phyloP scores from a whole-genome alignment of 768 basidiomycete species.

The Grammothele lineata region DNA sequence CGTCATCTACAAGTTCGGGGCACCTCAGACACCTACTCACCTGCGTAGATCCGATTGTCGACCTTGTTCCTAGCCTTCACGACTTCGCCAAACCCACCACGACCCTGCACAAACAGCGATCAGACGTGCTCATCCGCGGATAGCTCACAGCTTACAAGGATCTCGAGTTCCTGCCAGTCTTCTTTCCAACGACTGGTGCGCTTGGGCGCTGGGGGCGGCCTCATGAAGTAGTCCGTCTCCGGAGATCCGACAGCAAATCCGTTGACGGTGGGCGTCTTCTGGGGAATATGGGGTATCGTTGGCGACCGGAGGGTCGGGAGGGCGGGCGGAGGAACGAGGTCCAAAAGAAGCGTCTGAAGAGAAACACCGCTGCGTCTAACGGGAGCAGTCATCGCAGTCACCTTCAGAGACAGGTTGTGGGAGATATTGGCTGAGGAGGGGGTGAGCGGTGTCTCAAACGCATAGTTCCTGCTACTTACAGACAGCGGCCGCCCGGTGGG shows the following conservation, averaged over 20 bases:
- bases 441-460: not conserved
- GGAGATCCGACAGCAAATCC: constrained; percentile 48
- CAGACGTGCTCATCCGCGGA: constrained; percentile 21
- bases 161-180: constrained; percentile 91
- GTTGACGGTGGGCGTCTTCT: constrained; percentile 46
- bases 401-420: constrained; percentile 45
- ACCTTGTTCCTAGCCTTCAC: constrained; percentile 91
- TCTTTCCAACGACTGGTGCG: constrained; percentile 83
- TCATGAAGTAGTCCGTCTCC: constrained; percentile 59
- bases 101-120: constrained; percentile 56
- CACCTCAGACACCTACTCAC: constrained; percentile 31
- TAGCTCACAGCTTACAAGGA: too few relatives aligned
- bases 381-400: constrained; percentile 54
- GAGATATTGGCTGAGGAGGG: constrained; percentile 46
- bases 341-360: constrained; percentile 54
- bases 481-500: constrained; percentile 52
- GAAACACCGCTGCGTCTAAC: constrained; percentile 54
- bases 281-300: constrained; percentile 27
- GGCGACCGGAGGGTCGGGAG: constrained; percentile 13
- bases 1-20: too few relatives aligned
- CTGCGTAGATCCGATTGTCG: constrained; percentile 80
- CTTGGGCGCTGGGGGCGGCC: constrained; percentile 35
- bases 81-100: constrained; percentile 90
- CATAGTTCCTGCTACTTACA: constrained; percentile 37
- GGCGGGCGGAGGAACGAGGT: constrained; percentile 19